Evolutionary conservation across 1,139 yeast genomes (phyloP).

Genomic region (Dujonia santamariae): DNA sequence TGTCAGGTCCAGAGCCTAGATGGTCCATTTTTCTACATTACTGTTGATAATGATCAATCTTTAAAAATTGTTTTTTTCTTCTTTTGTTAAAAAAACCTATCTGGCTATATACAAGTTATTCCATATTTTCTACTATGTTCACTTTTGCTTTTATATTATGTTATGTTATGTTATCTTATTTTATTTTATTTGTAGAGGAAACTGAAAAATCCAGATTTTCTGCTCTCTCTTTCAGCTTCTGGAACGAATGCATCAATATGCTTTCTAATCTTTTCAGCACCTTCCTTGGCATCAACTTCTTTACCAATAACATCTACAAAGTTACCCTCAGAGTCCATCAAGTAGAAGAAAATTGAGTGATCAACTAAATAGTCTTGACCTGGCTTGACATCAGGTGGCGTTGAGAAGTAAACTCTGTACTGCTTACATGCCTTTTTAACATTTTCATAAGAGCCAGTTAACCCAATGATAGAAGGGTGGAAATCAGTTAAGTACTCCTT

Average conservation of each 20-base stretch:
- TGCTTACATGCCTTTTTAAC: slow-evolving; percentile 81
- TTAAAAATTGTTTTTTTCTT: too few species aligned
- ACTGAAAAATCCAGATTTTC: slow-evolving; percentile 55
- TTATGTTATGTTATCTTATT: too few species aligned
- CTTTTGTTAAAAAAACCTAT: too few species aligned
- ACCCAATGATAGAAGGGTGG: slow-evolving; percentile 83
- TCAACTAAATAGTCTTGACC: slow-evolving; percentile 97
- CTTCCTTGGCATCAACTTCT: slow-evolving; percentile 77
- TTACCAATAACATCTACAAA: slow-evolving; percentile 94
- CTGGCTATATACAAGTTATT: too few species aligned
- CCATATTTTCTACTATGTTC: too few species aligned
- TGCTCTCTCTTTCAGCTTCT: slow-evolving; percentile 54
- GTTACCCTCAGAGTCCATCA: slow-evolving; percentile 96
- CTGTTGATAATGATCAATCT: too few species aligned
- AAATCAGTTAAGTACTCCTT: slow-evolving; percentile 80
- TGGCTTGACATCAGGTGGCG: slow-evolving; percentile 89
- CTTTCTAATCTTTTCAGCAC: slow-evolving; percentile 72
- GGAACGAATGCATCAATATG: slow-evolving; percentile 81
- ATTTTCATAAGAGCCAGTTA: slow-evolving; percentile 86
- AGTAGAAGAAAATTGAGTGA: slow-evolving; percentile 91
- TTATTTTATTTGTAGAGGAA: slow-evolving; percentile 50
- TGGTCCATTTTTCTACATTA: too few species aligned
- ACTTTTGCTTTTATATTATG: too few species aligned
- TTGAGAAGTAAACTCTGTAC: slow-evolving; percentile 90
- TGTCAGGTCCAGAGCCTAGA: too few species aligned